Base-by-base conservation (phyloP, 257 asterid genomes). In the Nicotiana obtusifolia region DNA sequence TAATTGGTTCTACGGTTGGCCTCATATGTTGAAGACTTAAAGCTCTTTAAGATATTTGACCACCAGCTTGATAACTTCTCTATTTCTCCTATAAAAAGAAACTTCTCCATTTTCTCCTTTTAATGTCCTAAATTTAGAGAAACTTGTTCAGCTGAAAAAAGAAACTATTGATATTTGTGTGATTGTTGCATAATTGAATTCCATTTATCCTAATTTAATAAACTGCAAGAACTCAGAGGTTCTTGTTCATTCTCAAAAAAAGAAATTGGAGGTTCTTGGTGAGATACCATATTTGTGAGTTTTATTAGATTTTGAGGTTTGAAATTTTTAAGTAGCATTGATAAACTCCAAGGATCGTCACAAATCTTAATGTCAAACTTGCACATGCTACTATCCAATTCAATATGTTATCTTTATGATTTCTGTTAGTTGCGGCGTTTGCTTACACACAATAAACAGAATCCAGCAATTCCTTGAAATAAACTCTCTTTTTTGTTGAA, bases 401-500 rank as follows among this genome's bases (percentile, higher is more conserved):
- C 41, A 49, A 49, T 49, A 14, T 75, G 79, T 75, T 16, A 75
- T 49, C 62, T 49, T 37, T 24, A 53, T 49, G 14, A 7, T 65
- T 30, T 31, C 22, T 65, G 73, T 9, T 16, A n/a, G 47, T 65
- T 65, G 49, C 24, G 13, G 47, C 33, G 13, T 16, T 65, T 15
- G 73, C 22, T 65, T 60, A 75, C 41, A 4, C 61, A 75, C 62
- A 15, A 60, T 24, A 49, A 49, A 20, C 24, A 49, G 16, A 60
- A 73, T 49, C 61, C 41, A 49, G 79, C 62, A 49, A 24, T 75
- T 75, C 26, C 15, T 75, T 75, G 79, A 75, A 75, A 75, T 75
- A 26, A 73, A 24, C 9, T 47, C 44, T 33, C 5, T 49, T 73
- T 75, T 15, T 49, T 24, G 44, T 49, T 49, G 79, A 15, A 75